A percentile compares a stretch with the other conserved stretches of the same genome.
phyloP scores from a whole-genome alignment of 2,329 filamentous ascomycete genomes.

The Colletotrichum acutatum region DNA sequence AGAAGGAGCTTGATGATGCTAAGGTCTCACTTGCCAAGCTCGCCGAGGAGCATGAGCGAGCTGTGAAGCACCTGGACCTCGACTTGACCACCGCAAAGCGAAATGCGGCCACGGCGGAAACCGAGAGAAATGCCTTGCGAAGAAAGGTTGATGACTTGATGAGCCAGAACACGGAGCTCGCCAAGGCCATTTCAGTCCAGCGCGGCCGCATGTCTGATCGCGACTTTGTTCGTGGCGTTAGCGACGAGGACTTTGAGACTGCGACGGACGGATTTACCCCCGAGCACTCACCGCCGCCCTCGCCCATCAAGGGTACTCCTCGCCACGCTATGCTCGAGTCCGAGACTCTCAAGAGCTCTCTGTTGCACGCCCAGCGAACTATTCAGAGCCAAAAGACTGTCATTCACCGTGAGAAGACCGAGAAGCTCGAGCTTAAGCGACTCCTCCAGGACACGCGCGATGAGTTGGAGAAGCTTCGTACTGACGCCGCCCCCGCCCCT shows the following conservation, averaged over 20 bases:
- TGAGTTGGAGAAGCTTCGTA: slow-evolving; percentile 81
- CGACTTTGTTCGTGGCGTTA: slow-evolving; percentile 67
- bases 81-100: slow-evolving; percentile 88
- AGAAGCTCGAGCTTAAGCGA: slow-evolving; percentile 94
- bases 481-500: slow-evolving; percentile 56
- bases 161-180: slow-evolving; percentile 90
- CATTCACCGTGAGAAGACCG: slow-evolving; percentile 97
- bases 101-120: slow-evolving; percentile 80
- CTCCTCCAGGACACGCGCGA: slow-evolving; percentile 96
- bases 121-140: slow-evolving; percentile 81
- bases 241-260: slow-evolving; percentile 72
- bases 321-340: slow-evolving; percentile 92
- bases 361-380: slow-evolving; percentile 94
- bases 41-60: slow-evolving; percentile 80
- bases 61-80: slow-evolving; percentile 86
- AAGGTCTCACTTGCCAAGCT: slow-evolving; percentile 83
- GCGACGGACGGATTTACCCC: slow-evolving; percentile 79
- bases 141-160: slow-evolving; percentile 89
- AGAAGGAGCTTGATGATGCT: slow-evolving; percentile 92
- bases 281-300: slow-evolving; percentile 90
- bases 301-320: slow-evolving; percentile 90
- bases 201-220: slow-evolving; percentile 75
- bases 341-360: slow-evolving; percentile 93
- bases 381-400: slow-evolving; percentile 96
- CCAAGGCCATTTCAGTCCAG: slow-evolving; percentile 81